These are phyloP conservation scores for Polychaeton citri DNA, from an alignment of 2,329 filamentous ascomycete species.

Conservation along the genomic window DNA sequence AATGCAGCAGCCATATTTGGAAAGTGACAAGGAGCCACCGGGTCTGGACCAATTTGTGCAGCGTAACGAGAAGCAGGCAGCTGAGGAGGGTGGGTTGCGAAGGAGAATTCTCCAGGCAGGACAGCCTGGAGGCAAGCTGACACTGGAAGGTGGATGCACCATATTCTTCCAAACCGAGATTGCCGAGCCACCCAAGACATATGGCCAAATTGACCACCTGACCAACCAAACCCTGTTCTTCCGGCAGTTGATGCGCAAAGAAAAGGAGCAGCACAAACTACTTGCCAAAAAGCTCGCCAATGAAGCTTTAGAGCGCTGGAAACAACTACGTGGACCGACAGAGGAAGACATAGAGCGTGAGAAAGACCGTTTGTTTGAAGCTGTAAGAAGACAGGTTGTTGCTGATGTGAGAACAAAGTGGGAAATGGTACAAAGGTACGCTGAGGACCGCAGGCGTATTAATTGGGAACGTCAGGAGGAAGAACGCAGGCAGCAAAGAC, in stretches of 20 bases:
- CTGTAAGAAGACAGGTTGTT: slow-evolving; percentile 58
- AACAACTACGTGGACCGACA: slow-evolving; percentile 58
- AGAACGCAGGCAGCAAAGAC: slow-evolving; percentile 59
- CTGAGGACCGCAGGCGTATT: slow-evolving; percentile 42
- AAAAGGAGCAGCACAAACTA: slow-evolving; percentile 65
- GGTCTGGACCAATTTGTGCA: slow-evolving; percentile 12
- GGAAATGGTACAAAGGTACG: slow-evolving; percentile 43
- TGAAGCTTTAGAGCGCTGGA: slow-evolving; percentile 64
- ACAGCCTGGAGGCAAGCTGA: slow-evolving; percentile 62
- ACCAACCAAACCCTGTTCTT: slow-evolving; percentile 69
- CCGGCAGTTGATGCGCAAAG: slow-evolving; percentile 62
- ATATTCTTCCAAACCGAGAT: slow-evolving; percentile 47
- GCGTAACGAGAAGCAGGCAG: slow-evolving; percentile 11
- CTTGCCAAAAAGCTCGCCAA: slow-evolving; percentile 68
- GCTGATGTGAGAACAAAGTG: slow-evolving; percentile 50
- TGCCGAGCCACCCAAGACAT: slow-evolving; percentile 67
- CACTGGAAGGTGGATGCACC: slow-evolving; percentile 50
- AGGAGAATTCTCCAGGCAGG: slow-evolving; percentile 55
- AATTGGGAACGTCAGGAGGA: slow-evolving; percentile 50
- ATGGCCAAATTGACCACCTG: slow-evolving; percentile 78
- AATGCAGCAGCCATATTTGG: slow-evolving; percentile 18
- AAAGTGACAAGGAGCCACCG: slow-evolving; percentile 18
- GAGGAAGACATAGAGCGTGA: slow-evolving; percentile 73
- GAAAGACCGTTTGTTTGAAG: slow-evolving; percentile 51
- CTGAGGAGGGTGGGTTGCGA: slow-evolving; percentile 15